These are phyloP conservation scores for Aspergillus sparsus DNA, from an alignment of 495 filamentous ascomycete species.

Conservation along the genomic window DNA sequence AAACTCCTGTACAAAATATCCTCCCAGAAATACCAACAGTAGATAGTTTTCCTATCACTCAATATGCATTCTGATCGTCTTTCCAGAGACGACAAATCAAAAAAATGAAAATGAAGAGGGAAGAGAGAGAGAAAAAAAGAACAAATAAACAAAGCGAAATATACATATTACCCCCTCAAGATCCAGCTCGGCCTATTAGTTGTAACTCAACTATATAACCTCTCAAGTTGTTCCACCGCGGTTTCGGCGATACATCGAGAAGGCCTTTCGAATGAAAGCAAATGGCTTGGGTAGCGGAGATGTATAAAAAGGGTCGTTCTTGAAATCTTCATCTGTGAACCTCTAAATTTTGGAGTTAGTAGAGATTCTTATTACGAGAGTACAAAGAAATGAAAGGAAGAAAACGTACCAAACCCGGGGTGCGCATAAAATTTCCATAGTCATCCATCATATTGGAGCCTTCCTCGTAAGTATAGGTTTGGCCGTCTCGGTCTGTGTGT, in stretches of 20 bases:
- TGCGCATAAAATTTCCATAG: conserved; percentile 41
- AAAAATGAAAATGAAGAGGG: neutral
- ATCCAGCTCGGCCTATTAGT: neutral
- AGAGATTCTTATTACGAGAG: neutral
- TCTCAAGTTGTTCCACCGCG: conserved; percentile 31
- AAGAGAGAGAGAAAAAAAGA: neutral
- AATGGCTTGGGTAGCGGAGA: conserved; percentile 37
- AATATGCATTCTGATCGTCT: neutral
- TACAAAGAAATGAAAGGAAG: neutral
- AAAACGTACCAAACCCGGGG: conserved; percentile 35
- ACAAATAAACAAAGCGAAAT: neutral
- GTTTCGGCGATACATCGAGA: conserved; percentile 38
- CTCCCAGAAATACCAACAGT: neutral
- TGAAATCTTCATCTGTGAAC: conserved; percentile 52
- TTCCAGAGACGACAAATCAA: neutral
- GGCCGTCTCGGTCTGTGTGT: conserved; percentile 61
- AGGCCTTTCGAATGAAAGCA: conserved; percentile 33
- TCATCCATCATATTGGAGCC: conserved; percentile 83
- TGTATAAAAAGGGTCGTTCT: conserved; percentile 50
- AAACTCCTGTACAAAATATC: conserved; percentile 2
- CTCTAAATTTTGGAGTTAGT: conserved; percentile 27
- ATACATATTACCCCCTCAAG: neutral
- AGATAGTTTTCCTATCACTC: neutral
- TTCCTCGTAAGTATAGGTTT: conserved; percentile 77
- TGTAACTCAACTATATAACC: neutral